Base-by-base conservation (phyloP, 805 yeast genomes). In the Jamesozyma jinghongensis region DNA sequence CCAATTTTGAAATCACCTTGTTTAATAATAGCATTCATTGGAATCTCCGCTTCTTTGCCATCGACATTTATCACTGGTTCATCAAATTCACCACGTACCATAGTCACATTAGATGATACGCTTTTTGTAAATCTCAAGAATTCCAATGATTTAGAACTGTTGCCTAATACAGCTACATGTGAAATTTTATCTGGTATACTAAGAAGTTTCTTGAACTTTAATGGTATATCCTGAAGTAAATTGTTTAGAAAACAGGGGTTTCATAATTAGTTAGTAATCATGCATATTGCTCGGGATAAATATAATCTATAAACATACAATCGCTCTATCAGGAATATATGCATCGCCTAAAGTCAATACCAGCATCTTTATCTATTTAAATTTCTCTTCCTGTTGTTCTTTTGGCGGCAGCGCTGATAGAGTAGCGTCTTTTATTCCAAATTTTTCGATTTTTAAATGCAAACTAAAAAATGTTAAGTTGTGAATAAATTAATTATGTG, bases 21-120 rank as follows among this genome's bases (percentile, higher is more conserved):
- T 12, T 71, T 70, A 30, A 86, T 75, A 3, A 81, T 78, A 19
- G 77, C 66, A 34, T 80, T 74, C 31, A 79, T 62, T 12, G 92
- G 94, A 35, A 81, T 47, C 19, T 50, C 58, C 13, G 57, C 55
- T 7, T 55, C 42, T 4, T 19, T 38, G 5, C 17, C 16, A 11
- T 32, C 32, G 14, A 33, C 14, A 17, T 41, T 49, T 26, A 43
- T 47, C 18, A 45, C 38, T 4, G 38, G 61, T 19, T 69, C 70
- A 56, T 88, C 97, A 52, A 71, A 77, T 50, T 85, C 95, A 2
- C 97, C 97, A 46, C 79, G 75, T 7, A 88, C 95, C 27, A 80
- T 63, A 44, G 79, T 79, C 43, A 84, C 73, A 47, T 80, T 81
- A 3, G 87, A 73, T 16, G 95, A 79, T 32, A 90, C 63, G 25